These are phyloP conservation scores for Vickermania spadyakhi DNA, from an alignment of 208 protist genomes.

Conservation along the genomic window DNA sequence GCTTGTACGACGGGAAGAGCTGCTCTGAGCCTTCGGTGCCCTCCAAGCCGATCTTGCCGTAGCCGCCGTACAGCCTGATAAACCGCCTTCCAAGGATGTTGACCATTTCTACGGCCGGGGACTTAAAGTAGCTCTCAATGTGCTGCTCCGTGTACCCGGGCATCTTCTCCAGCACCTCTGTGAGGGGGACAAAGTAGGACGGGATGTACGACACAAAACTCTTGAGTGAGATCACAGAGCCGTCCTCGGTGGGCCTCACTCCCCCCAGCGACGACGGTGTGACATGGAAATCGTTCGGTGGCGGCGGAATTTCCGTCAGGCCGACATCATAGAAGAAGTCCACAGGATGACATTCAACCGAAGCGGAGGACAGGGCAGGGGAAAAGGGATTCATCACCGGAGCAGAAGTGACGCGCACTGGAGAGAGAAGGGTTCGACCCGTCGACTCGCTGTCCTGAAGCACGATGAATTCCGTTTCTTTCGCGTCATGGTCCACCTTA, in stretches of 20 bases:
- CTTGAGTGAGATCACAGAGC: conserved; percentile 52
- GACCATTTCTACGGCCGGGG: conserved; percentile 58
- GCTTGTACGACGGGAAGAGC: conserved; percentile 35
- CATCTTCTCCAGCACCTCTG: conserved; percentile 54
- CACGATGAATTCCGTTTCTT: neutral
- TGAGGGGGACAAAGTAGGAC: conserved; percentile 76
- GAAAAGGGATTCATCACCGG: neutral
- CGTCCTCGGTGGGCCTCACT: conserved; percentile 33
- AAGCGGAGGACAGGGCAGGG: neutral
- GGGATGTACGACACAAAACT: conserved; percentile 78
- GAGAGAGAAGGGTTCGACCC: neutral
- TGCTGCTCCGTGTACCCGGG: conserved; percentile 85
- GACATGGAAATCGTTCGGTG: conserved; percentile 71
- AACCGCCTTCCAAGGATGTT: conserved; percentile 34
- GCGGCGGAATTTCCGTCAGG: conserved; percentile 36
- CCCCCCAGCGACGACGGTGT: conserved; percentile 28
- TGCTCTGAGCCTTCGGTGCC: conserved; percentile 54
- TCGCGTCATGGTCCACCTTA: too few relatives aligned
- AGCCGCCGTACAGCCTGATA: conserved; percentile 72
- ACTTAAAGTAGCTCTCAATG: conserved; percentile 52
- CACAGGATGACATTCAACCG: conserved; percentile 18
- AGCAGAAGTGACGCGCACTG: neutral
- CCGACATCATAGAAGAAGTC: conserved; percentile 83
- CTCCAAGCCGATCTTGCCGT: conserved; percentile 41
- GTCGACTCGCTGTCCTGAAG: neutral